Evolutionary conservation across 768 basidiomycete genomes (phyloP).

Genomic region (Myochromella boudieri): DNA sequence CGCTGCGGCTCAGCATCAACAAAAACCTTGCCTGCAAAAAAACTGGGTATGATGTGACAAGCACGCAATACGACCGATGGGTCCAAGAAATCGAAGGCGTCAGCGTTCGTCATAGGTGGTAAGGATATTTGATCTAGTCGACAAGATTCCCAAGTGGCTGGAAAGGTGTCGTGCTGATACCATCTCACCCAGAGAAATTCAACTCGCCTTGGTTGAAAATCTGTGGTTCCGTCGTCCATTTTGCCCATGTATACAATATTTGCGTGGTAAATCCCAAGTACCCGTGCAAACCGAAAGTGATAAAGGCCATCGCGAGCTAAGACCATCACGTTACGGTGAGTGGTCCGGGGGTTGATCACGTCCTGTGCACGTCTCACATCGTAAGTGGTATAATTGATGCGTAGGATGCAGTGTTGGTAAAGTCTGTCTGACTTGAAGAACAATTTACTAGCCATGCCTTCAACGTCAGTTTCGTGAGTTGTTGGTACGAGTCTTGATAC

Average conservation of each 20-base stretch:
- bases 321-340: conserved; percentile 35
- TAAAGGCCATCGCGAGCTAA: conserved; percentile 17
- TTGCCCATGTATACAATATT: conserved; percentile 3
- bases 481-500: no score
- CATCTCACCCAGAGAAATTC: conserved; percentile 27
- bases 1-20: no score
- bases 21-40: no score
- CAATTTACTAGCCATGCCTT: no score
- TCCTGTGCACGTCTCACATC: conserved; percentile 42
- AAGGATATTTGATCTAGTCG: neutral
- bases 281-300: conserved; percentile 34
- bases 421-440: no score
- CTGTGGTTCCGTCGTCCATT: neutral
- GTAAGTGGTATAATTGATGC: conserved; percentile 42
- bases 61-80: neutral
- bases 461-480: no score
- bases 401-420: conserved; percentile 30
- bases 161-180: conserved; percentile 8
- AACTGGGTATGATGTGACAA: neutral
- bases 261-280: conserved; percentile 23
- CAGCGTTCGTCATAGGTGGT: neutral
- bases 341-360: conserved; percentile 33
- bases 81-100: neutral
- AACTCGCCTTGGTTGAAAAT: conserved; percentile 10
- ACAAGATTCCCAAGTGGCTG: neutral